Conservation (phyloP, 2,329 filamentous ascomycete species). For the Phyllosticta ampelicida region DNA sequence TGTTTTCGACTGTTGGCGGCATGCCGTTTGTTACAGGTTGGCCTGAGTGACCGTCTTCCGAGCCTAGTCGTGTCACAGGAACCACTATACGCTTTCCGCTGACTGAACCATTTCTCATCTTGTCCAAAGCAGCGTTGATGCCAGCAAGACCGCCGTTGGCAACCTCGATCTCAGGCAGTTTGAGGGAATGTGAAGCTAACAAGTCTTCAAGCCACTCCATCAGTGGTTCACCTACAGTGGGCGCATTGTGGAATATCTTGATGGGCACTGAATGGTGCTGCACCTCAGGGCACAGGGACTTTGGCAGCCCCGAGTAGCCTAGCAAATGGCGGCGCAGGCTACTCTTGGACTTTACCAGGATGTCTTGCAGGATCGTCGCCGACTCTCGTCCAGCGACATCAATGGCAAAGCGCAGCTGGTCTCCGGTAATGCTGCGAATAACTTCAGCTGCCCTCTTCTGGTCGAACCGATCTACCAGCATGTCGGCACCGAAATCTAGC, state of each 20-base stretch:
- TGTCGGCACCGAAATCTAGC: slow-evolving; percentile 6
- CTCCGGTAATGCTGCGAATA: slow-evolving; percentile 6
- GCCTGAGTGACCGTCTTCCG: not conserved
- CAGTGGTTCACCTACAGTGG: slow-evolving; percentile 50
- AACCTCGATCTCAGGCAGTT: slow-evolving; percentile 54
- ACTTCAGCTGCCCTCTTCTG: slow-evolving; percentile 5
- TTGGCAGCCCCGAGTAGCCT: slow-evolving; percentile 57
- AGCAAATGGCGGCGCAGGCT: slow-evolving; percentile 44
- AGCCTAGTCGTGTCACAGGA: not conserved
- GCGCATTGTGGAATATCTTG: slow-evolving; percentile 62
- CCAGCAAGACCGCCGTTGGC: slow-evolving; percentile 52
- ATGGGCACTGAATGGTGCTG: slow-evolving; percentile 59
- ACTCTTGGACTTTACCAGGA: not conserved
- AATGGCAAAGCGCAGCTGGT: slow-evolving; percentile 7
- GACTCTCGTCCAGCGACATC: slow-evolving; percentile 5
- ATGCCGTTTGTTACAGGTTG: not conserved
- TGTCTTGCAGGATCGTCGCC: slow-evolving; percentile 1
- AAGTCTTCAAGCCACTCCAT: slow-evolving; percentile 58
- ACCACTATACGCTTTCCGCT: slow-evolving; percentile 62
- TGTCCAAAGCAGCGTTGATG: slow-evolving; percentile 58
- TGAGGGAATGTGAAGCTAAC: slow-evolving; percentile 43
- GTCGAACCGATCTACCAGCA: slow-evolving; percentile 8
- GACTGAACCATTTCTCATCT: slow-evolving; percentile 54
- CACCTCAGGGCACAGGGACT: slow-evolving; percentile 38
- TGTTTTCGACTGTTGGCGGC: not conserved